A percentile compares a stretch with the other conserved stretches of the same genome.
phyloP scores from a whole-genome alignment of 2,329 filamentous ascomycete species.

The Monilinia aucupariae region DNA sequence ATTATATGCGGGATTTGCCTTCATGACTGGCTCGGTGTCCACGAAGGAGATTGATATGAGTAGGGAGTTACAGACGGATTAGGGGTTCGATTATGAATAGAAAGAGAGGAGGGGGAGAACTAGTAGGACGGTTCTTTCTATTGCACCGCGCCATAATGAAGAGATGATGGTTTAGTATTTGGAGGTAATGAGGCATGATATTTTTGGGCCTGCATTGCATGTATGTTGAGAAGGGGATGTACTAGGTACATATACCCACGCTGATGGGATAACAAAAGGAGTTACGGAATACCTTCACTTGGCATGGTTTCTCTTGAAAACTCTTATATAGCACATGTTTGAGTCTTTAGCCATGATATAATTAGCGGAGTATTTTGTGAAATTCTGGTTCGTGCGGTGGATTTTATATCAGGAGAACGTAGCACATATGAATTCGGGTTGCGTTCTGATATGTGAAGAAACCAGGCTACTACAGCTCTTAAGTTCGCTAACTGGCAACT shows the following conservation, averaged over 20 bases:
- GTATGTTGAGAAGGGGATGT: neutral
- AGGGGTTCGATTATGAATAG: slow-evolving; percentile 15
- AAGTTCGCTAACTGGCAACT: too few species aligned
- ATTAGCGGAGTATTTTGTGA: too few species aligned
- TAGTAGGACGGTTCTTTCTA: neutral
- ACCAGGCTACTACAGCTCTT: too few species aligned
- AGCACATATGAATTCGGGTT: too few species aligned
- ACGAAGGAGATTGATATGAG: slow-evolving; percentile 52
- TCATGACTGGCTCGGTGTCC: slow-evolving; percentile 38
- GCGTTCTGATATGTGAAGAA: too few species aligned
- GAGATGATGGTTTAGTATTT: neutral
- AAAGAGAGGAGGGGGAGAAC: neutral
- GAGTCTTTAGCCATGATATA: neutral
- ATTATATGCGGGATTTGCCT: slow-evolving; percentile 26
- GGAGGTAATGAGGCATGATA: neutral
- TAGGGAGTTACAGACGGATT: slow-evolving; percentile 27
- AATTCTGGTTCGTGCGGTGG: too few species aligned
- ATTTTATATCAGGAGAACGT: too few species aligned
- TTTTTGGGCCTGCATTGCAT: neutral
- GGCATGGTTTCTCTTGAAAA: too few species aligned
- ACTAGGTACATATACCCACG: neutral
- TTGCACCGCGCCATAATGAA: neutral
- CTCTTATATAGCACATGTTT: neutral
- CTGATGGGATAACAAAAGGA: neutral
- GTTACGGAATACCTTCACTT: neutral